These are phyloP conservation scores for Venturia asperata DNA, from an alignment of 2,329 filamentous ascomycete species.

Conservation along the genomic window DNA sequence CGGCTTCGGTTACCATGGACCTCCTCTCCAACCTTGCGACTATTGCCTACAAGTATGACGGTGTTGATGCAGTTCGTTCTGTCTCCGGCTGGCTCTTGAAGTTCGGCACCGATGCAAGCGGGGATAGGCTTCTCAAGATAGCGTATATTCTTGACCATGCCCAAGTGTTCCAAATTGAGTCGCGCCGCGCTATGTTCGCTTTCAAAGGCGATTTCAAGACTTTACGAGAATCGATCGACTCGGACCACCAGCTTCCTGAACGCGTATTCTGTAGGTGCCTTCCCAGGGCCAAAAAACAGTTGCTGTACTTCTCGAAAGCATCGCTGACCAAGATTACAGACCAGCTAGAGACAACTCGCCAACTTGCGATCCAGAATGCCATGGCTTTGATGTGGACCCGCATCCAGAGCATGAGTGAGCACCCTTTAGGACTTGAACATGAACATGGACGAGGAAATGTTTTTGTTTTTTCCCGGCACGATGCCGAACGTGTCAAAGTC, in stretches of 20 bases:
- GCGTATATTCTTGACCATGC: neutral
- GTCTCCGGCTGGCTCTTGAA: neutral
- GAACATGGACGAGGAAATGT: too few relatives aligned
- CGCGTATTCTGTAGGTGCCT: neutral
- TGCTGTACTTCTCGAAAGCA: too few relatives aligned
- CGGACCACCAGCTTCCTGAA: neutral
- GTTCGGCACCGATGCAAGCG: neutral
- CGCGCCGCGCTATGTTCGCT: neutral
- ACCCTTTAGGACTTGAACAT: too few relatives aligned
- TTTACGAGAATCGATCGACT: neutral
- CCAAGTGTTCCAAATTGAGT: neutral
- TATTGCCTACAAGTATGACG: slow-evolving; percentile 1
- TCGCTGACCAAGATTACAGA: too few relatives aligned
- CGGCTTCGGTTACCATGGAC: neutral
- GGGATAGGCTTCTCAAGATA: neutral
- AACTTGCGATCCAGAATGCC: too few relatives aligned
- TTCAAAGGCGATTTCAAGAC: neutral
- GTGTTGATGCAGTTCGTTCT: neutral
- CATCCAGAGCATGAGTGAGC: too few relatives aligned
- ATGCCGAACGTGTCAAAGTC: too few relatives aligned
- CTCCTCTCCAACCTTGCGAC: neutral
- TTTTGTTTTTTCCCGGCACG: too few relatives aligned
- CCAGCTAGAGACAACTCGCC: too few relatives aligned
- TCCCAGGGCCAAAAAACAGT: too few relatives aligned
- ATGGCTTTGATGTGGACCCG: too few relatives aligned